These are phyloP conservation scores for Exsudoporus frostii DNA, from an alignment of 768 basidiomycete genomes.

Conservation along the genomic window DNA sequence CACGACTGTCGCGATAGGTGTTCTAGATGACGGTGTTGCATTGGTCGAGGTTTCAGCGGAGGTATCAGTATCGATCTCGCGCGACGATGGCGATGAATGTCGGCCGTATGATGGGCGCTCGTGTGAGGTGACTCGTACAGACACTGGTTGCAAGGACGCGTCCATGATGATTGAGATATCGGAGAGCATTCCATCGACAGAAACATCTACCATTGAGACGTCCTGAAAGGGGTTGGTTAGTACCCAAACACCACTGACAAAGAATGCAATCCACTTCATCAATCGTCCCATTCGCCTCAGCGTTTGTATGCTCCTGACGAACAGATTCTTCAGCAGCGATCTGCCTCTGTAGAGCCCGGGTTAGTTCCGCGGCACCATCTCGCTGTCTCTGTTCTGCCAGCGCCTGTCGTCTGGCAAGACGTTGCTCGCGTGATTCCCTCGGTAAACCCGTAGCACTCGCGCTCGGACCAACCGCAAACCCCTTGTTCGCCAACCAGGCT, in stretches of 20 bases:
- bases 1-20: constrained; percentile 59
- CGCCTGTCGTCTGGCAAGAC: constrained; percentile 58
- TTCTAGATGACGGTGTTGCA: constrained; percentile 58
- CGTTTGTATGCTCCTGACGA: constrained; percentile 7
- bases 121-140: constrained; percentile 19
- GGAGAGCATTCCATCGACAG: constrained; percentile 10
- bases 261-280: constrained; percentile 27
- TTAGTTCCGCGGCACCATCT: constrained; percentile 51
- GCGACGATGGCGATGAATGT: constrained; percentile 23
- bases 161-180: constrained; percentile 27
- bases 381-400: constrained; percentile 54
- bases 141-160: constrained; percentile 15
- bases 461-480: constrained; percentile 82
- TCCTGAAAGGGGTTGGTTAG: constrained; percentile 28
- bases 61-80: constrained; percentile 56
- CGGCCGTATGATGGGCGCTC: constrained; percentile 18
- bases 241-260: not conserved
- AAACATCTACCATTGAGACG: constrained; percentile 31
- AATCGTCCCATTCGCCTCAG: constrained; percentile 3
- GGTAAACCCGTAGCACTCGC: constrained; percentile 71
- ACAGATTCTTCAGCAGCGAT: constrained; percentile 35
- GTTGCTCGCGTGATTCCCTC: constrained; percentile 71
- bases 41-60: constrained; percentile 61
- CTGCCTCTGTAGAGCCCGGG: constrained; percentile 55
- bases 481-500: constrained; percentile 86